phyloP scores from a whole-genome alignment of 352 stramenopile species.

The Pythium aristosporum region DNA sequence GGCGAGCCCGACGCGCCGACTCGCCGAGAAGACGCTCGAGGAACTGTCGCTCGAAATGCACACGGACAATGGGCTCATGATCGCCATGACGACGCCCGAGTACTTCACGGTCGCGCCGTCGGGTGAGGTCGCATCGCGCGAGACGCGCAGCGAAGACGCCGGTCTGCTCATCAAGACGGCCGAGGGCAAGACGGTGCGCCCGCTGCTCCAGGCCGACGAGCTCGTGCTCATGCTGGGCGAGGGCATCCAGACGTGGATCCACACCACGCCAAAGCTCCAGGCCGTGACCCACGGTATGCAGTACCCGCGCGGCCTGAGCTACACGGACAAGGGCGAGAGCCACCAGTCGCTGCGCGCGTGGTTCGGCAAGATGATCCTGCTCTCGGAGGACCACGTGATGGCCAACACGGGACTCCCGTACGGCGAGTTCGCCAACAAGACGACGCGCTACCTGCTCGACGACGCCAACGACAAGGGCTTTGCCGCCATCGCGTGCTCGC shows the following conservation, averaged over 20 bases:
- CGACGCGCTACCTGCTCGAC: slow-evolving; percentile 29
- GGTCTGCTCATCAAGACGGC: slow-evolving; percentile 65
- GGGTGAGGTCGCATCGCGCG: slow-evolving; percentile 38
- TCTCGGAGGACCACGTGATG: slow-evolving; percentile 32
- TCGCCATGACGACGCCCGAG: slow-evolving; percentile 66
- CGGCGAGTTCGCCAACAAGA: slow-evolving; percentile 29
- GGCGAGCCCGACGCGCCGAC: slow-evolving; percentile 27
- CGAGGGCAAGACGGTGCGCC: slow-evolving; percentile 53
- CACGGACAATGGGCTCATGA: slow-evolving; percentile 74
- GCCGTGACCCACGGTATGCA: slow-evolving; percentile 77
- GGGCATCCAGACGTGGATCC: slow-evolving; percentile 71
- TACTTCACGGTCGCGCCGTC: slow-evolving; percentile 61
- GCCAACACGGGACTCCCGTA: slow-evolving; percentile 33
- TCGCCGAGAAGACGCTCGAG: slow-evolving; percentile 23
- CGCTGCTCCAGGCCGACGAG: slow-evolving; percentile 62
- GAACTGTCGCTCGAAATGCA: slow-evolving; percentile 70
- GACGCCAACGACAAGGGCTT: slow-evolving; percentile 20
- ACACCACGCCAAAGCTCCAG: slow-evolving; percentile 49
- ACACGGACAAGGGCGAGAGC: slow-evolving; percentile 23
- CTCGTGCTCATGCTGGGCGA: slow-evolving; percentile 82
- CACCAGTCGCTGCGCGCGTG: slow-evolving; percentile 52
- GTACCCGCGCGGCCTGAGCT: slow-evolving; percentile 49
- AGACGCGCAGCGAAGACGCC: slow-evolving; percentile 56
- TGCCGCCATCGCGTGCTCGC: slow-evolving; percentile 30
- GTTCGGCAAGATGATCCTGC: slow-evolving; percentile 45